These are phyloP conservation scores for Silene latifolia DNA, from an alignment of 148 eudicot species.

Conservation along the genomic window DNA sequence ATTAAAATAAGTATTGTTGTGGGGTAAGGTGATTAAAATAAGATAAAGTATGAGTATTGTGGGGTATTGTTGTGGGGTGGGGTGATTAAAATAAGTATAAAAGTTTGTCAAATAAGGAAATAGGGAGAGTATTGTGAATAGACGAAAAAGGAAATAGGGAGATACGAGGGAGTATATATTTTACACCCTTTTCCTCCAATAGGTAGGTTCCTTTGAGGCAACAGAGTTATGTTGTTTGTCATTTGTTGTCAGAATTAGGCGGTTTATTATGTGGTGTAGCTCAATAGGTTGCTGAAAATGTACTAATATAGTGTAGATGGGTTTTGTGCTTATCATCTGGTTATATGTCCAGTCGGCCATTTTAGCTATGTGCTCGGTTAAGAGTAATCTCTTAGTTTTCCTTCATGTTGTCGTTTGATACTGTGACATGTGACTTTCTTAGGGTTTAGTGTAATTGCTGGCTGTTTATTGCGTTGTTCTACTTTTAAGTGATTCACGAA, in stretches of 20 bases:
- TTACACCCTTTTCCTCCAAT: too few species aligned
- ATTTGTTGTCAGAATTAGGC: not conserved
- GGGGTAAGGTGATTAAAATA: too few species aligned
- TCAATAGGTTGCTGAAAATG: not conserved
- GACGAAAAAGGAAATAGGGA: too few species aligned
- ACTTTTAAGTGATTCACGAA: constrained; percentile 1
- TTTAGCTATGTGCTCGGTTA: not conserved
- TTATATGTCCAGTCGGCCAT: not conserved
- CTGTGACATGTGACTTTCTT: not conserved
- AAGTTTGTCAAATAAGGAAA: too few species aligned
- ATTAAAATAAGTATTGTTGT: too few species aligned
- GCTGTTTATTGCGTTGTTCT: not conserved
- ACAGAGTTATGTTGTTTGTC: not conserved
- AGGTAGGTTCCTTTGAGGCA: not conserved
- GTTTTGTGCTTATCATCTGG: not conserved
- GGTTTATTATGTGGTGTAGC: not conserved
- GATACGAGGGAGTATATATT: too few species aligned
- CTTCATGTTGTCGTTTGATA: not conserved
- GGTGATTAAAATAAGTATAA: too few species aligned
- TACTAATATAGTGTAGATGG: not conserved
- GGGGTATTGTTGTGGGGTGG: too few species aligned
- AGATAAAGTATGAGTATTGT: too few species aligned
- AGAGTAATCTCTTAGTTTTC: not conserved
- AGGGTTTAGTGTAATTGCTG: not conserved
- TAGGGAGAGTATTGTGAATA: too few species aligned